Evolutionary conservation across 2,329 filamentous ascomycete species (phyloP), one percentile per base, ranked within the genome.

Genomic region (Penicillium sclerotigenum): DNA sequence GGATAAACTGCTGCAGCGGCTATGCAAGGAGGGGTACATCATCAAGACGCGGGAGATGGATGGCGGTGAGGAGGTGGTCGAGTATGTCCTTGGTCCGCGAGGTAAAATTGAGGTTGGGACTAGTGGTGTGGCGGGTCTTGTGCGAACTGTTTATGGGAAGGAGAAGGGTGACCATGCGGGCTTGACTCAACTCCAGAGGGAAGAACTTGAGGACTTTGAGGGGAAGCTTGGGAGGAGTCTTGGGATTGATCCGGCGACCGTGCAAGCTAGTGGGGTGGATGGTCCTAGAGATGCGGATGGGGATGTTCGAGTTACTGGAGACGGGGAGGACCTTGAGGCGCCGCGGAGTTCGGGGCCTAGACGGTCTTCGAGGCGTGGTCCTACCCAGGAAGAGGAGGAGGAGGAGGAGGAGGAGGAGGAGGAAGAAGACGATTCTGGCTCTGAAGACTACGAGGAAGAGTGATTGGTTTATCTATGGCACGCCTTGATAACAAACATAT

Each of bases 11-110:
- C 76, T 97, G 13, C 84, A 87, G 63, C 83, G 84, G 49, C 87
- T 97, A 78, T 82, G 87, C 61, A 87, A 83, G 61, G 91, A 97
- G 52, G 89, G 89, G 0, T 99, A 99, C 68, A 77, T 99, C 3
- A 80, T 91, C 34, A 88, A 85, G 61, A 81, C 87, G 47, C 82
- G 86, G 20, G 91, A 97, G 64, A 83, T 71, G 61, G 74, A 75
- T 65, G 85, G 84, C 1, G 90, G 89, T 26, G 90, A 96, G 36
- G 87, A 93, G 60, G 80, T 84, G 2, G 80, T 91, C 8, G 91
- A 90, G 46, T 99, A 90, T 82, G 83, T 89, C 54, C 83, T 97
- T 14, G 94, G 94, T 0, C 88, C 91, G 6, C 83, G 94, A 22
- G 93, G 89, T 6, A 94, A 89, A 73, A 81, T 92, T 8, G 94